Base-by-base conservation (phyloP, 345 rosid species). In the Citrus cavaleriei region DNA sequence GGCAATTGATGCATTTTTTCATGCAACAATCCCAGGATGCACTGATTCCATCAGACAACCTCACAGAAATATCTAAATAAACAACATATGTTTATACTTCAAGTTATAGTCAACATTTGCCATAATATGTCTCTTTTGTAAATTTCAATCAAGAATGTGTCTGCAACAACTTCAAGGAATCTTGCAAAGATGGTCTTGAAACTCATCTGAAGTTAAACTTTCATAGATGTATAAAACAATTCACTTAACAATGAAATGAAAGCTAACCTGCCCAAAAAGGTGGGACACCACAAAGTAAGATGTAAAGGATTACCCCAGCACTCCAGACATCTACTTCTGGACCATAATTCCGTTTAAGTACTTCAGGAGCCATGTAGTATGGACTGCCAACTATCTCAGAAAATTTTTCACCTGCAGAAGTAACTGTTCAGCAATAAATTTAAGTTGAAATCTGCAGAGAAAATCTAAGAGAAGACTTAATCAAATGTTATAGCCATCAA, bases 331-430 rank as follows among this genome's bases (percentile, higher is more conserved):
- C 98, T 78, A 95, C 87, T 89, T 93, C 97, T 59, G 93, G 97
- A 30, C 99, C 99, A 76, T 95, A 95, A 74, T 88, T 86, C 57
- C 97, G 87, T 73, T 88, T 93, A 46, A 95, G 89, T 67, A 95
- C 98, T 89, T 95, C 98, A 0, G 98, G 98, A 84, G 99, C 99
- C 99, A 97, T 94, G 89, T 94, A 97, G 81, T 94, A 93, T 0
- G 99, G 99, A 85, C 98, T 97, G 64, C 98, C 98, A 70, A 97
- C 97, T 60, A 97, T 97, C 88, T 97, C 98, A 37, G 81, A 85
- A 79, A 97, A 97, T 70, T 68, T 90, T 84, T 97, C 96, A 40
- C 93, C 98, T 97, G 89, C 61, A 84, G 42, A 63, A 78, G 72
- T 59, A 28, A 74, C 21, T 67, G 57, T 76, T 79, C 82, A 80